Evolutionary conservation across 768 basidiomycete species (phyloP), one percentile per base, ranked within the genome.

Genomic region (Epithele typhae): DNA sequence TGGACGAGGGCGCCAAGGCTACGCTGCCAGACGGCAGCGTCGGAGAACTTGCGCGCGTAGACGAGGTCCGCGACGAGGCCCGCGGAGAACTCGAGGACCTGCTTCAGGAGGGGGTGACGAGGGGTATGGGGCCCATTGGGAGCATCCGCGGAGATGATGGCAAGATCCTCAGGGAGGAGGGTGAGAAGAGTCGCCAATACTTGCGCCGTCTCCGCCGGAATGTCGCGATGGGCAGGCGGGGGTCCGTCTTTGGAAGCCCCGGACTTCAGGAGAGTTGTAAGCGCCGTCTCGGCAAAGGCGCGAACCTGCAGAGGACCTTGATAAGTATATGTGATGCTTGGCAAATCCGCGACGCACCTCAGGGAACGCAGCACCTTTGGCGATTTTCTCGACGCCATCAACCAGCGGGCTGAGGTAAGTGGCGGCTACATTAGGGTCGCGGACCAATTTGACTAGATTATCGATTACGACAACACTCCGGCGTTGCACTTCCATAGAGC

Each of bases 391-490:
- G 15, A 95, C 92, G 48, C 94, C 92, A 25, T 90, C 87, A 4
- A 95, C 85, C 34, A 98, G 81, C 33, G 84, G 75, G 53, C 85
- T 86, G 25, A 94, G 79, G 66, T 97, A 93, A 25, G 77, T 77
- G 3, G 93, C 94, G 41, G 95, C 95, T 32, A 97, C 81, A 49
- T 77, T 82, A 3, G 90, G 87, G 59, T 94, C 82, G 53, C 95
- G 87, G 34, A 98, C 95, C 51, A 98, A 87, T 69, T 97, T 98
- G 68, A 96, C 94, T 45, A 98, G 75, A 68, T 98, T 97, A 61
- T 95, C 92, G 50, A 93, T 81, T 60, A 97, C 92, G 40, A 97
- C 84, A 48, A 96, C 93, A 1, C 91, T 86, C 48, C 95, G 83
- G 46, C 95, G 86, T 63, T 95, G 92, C 17, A 93, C 90, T 58